Evolutionary conservation across 164 flowering plant genomes (phyloP).

Genomic region (Stephania japonica): DNA sequence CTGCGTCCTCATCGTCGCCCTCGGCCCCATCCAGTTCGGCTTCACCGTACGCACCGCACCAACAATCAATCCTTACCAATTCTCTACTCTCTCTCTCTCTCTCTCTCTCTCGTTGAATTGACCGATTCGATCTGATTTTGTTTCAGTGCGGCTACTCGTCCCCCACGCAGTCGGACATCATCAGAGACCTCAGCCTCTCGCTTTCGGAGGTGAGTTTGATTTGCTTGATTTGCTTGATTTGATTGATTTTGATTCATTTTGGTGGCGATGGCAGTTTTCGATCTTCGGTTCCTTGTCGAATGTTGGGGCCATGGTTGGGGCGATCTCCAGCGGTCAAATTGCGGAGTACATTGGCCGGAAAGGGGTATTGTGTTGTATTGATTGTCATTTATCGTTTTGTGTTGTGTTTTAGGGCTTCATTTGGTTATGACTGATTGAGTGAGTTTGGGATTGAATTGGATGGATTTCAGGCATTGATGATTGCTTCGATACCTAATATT

Average conservation of each 20-base stretch:
- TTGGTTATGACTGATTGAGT: not conserved
- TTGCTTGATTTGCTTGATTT: not conserved
- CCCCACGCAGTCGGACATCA: constrained; percentile 55
- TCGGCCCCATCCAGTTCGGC: constrained; percentile 92
- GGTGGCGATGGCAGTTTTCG: constrained; percentile 37
- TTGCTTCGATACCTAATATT: constrained; percentile 71
- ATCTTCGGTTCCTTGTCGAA: constrained; percentile 60
- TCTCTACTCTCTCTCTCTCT: not conserved
- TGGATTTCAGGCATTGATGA: constrained; percentile 57
- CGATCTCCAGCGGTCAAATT: constrained; percentile 67
- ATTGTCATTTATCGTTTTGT: not conserved
- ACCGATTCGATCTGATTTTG: not conserved
- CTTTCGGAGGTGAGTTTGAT: constrained; percentile 42
- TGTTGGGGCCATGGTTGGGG: constrained; percentile 85
- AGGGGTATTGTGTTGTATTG: constrained; percentile 35
- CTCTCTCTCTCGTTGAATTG: not conserved
- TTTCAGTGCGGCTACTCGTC: constrained; percentile 65
- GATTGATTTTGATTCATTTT: constrained; percentile 1
- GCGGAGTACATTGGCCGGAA: constrained; percentile 64
- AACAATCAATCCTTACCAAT: not conserved
- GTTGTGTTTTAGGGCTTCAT: constrained; percentile 4
- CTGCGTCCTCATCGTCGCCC: constrained; percentile 78
- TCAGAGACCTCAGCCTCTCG: constrained; percentile 41
- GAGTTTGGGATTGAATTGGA: constrained; percentile 1
- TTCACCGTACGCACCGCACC: constrained; percentile 46